phyloP scores from a whole-genome alignment of 1,139 yeast genomes.

The Arxiozyma heterogenica region DNA sequence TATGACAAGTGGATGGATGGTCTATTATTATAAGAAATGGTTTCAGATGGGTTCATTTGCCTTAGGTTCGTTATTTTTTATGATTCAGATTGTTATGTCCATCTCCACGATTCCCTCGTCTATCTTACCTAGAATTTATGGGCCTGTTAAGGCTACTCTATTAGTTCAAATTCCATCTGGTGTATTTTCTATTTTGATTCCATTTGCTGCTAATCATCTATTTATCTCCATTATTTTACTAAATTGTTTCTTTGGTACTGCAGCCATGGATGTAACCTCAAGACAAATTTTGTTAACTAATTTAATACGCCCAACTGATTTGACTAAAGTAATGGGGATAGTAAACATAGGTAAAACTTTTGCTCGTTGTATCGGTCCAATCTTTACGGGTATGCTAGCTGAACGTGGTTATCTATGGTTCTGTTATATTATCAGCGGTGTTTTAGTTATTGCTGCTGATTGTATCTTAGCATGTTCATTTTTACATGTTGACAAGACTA shows the following conservation, averaged over 20 bases:
- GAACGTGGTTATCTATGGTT: conserved; percentile 39
- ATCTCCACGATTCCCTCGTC: conserved; percentile 62
- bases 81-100: conserved; percentile 51
- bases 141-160: conserved; percentile 72
- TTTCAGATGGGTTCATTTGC: conserved; percentile 29
- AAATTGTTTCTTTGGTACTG: conserved; percentile 34
- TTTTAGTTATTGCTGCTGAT: conserved; percentile 37
- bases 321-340: conserved; percentile 72
- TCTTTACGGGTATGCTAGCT: conserved; percentile 69
- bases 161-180: conserved; percentile 78
- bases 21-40: conserved; percentile 51
- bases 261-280: conserved; percentile 87
- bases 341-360: conserved; percentile 81
- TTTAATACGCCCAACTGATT: conserved; percentile 50
- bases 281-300: conserved; percentile 71
- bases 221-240: conserved; percentile 24
- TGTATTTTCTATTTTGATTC: conserved; percentile 48
- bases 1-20: conserved; percentile 82
- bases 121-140: conserved; percentile 48
- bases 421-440: conserved; percentile 59
- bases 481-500: conserved; percentile 26
- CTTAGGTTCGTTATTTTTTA: conserved; percentile 48
- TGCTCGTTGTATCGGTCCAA: conserved; percentile 75
- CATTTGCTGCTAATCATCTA: conserved; percentile 32
- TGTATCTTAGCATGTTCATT: conserved; percentile 27